A percentile compares a stretch with the other conserved stretches of the same genome.
Evolutionary conservation across 2,329 filamentous ascomycete species (phyloP).

Genomic region (Colletotrichum aenigma): DNA sequence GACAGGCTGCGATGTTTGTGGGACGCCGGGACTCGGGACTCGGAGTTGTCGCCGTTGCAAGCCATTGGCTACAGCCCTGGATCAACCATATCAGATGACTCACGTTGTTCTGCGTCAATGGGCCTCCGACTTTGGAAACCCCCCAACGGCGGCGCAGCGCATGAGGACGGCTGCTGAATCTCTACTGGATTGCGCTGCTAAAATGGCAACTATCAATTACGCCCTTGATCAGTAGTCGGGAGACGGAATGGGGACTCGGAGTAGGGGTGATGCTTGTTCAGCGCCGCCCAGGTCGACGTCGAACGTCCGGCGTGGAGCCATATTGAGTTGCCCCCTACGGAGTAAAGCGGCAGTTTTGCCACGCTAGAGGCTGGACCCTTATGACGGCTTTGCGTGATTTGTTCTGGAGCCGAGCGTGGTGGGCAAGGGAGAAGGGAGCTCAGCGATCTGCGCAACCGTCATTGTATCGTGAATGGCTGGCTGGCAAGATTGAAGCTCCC

Average conservation of each 20-base stretch:
- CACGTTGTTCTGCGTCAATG: not conserved
- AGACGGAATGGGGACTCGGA: not conserved
- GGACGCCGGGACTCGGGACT: not conserved
- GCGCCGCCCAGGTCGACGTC: not conserved
- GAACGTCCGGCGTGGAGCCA: not conserved
- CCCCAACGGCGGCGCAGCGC: not conserved
- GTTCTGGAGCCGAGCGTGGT: not conserved
- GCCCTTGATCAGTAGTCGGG: not conserved
- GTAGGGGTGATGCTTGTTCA: slow-evolving; percentile 20
- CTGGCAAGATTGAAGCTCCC: not conserved
- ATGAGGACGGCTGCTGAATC: not conserved
- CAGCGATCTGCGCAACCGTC: not conserved
- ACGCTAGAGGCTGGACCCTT: not conserved
- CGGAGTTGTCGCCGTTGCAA: not conserved
- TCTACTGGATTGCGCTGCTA: not conserved
- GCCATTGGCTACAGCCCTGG: not conserved
- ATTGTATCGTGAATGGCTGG: not conserved
- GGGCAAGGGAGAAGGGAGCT: slow-evolving; percentile 2
- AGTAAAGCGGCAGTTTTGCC: not conserved
- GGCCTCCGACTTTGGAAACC: not conserved
- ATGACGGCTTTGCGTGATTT: not conserved
- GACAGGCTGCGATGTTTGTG: not conserved
- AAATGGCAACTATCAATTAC: not conserved
- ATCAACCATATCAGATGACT: slow-evolving; percentile 13
- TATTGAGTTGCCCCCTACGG: not conserved